Evolutionary conservation across 176 grass and related monocot genomes (phyloP).

Genomic region (Oropetium thomaeum): DNA sequence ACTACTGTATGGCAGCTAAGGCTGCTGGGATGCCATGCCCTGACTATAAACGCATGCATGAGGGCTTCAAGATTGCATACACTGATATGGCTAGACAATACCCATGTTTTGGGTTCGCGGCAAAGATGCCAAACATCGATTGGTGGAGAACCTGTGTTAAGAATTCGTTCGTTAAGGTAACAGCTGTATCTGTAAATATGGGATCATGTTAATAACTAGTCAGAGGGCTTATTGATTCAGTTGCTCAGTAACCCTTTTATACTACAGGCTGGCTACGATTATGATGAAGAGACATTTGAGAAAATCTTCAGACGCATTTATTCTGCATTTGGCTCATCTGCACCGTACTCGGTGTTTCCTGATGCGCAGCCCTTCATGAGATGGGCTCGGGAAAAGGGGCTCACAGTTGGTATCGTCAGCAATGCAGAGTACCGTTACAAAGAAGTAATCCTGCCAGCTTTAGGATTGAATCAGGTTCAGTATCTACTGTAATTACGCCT

Average conservation of each 20-base stretch:
- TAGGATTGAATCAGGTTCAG: slow-evolving; percentile 64
- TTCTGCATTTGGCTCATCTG: slow-evolving; percentile 85
- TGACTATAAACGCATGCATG: slow-evolving; percentile 91
- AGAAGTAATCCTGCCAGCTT: slow-evolving; percentile 82
- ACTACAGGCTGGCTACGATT: slow-evolving; percentile 87
- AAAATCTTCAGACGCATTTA: slow-evolving; percentile 93
- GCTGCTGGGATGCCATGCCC: slow-evolving; percentile 80
- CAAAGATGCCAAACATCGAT: slow-evolving; percentile 74
- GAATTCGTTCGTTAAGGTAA: slow-evolving; percentile 81
- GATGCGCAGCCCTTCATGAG: slow-evolving; percentile 80
- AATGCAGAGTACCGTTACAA: slow-evolving; percentile 93
- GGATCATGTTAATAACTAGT: slow-evolving; percentile 1
- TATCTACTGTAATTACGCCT: not conserved
- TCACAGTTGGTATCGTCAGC: slow-evolving; percentile 86
- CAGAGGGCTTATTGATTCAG: not conserved
- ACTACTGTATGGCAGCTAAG: slow-evolving; percentile 98
- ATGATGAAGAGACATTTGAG: slow-evolving; percentile 93
- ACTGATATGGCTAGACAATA: slow-evolving; percentile 73
- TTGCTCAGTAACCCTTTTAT: slow-evolving; percentile 6
- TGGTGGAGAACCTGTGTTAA: slow-evolving; percentile 96
- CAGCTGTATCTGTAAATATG: not conserved
- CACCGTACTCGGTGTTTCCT: slow-evolving; percentile 74
- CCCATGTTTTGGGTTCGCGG: slow-evolving; percentile 85
- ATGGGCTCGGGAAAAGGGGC: slow-evolving; percentile 61
- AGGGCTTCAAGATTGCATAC: slow-evolving; percentile 91